Percentiles rank a stretch among this genome's conserved stretches.
Evolutionary conservation across 495 filamentous ascomycete species (phyloP).

Genomic region (Rhizodiscina lignyota): DNA sequence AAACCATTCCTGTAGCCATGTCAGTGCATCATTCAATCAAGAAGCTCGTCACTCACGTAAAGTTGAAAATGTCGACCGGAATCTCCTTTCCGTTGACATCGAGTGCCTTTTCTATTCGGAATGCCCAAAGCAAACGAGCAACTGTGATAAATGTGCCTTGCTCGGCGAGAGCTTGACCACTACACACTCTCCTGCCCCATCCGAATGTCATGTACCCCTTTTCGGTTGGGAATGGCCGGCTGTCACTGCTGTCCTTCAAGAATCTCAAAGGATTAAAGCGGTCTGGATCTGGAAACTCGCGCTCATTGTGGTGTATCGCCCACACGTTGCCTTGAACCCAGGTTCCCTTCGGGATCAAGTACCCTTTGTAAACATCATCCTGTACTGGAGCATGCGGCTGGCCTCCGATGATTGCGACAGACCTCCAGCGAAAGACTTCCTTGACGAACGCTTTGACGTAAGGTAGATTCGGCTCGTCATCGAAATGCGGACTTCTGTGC

Average conservation of each 20-base stretch:
- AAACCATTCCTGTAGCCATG: conserved; percentile 24
- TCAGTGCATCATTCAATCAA: no score
- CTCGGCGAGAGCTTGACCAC: conserved; percentile 26
- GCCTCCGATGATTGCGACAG: conserved; percentile 21
- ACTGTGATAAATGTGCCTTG: conserved; percentile 24
- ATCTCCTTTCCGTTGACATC: conserved; percentile 32
- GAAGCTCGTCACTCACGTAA: conserved; percentile 23
- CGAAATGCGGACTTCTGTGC: conserved; percentile 16
- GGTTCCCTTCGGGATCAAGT: conserved; percentile 17
- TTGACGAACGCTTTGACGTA: conserved; percentile 21
- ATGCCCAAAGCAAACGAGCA: conserved; percentile 19
- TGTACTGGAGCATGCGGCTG: conserved; percentile 20
- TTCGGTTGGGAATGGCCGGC: conserved; percentile 38
- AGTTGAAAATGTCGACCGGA: conserved; percentile 28
- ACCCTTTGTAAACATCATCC: conserved; percentile 22
- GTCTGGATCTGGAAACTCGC: conserved; percentile 28
- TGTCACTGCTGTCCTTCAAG: conserved; percentile 18
- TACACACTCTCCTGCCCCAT: conserved; percentile 25
- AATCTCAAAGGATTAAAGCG: conserved; percentile 21
- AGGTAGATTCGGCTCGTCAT: conserved; percentile 14
- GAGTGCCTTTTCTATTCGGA: conserved; percentile 26
- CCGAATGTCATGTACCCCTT: conserved; percentile 49
- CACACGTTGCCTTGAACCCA: conserved; percentile 23
- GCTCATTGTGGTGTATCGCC: conserved; percentile 27
- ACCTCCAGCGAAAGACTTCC: conserved; percentile 21